These are phyloP conservation scores for Pelargonium fulgidum DNA, from an alignment of 441 rosid species.

Conservation along the genomic window DNA sequence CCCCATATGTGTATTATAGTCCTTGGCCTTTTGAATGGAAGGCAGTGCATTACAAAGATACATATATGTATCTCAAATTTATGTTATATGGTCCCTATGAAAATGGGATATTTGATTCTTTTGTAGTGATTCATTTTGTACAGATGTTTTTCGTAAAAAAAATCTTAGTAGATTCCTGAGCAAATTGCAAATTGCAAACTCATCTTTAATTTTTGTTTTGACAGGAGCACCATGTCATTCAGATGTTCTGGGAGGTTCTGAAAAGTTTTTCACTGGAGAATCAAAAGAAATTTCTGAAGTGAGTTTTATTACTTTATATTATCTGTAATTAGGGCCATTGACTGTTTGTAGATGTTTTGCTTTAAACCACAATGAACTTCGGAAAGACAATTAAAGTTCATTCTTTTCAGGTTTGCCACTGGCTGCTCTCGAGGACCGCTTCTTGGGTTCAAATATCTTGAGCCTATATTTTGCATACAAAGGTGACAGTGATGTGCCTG, in stretches of 20 bases:
- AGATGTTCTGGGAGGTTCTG: slow-evolving; percentile 90
- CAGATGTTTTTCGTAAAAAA: neutral
- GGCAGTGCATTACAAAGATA: too few relatives aligned
- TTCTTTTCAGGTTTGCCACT: slow-evolving; percentile 73
- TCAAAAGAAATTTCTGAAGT: slow-evolving; percentile 91
- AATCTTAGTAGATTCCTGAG: neutral
- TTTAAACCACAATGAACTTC: slow-evolving; percentile 2
- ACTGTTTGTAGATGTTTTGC: slow-evolving; percentile 5
- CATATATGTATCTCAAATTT: too few relatives aligned
- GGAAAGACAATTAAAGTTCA: slow-evolving; percentile 19
- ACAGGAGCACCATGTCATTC: slow-evolving; percentile 93
- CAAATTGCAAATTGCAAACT: slow-evolving; percentile 5
- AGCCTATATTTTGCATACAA: slow-evolving; percentile 93
- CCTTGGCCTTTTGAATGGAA: neutral
- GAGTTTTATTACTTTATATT: slow-evolving; percentile 22
- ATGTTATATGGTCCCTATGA: too few relatives aligned
- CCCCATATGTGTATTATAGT: neutral
- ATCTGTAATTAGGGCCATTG: slow-evolving; percentile 5
- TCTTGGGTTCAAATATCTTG: slow-evolving; percentile 84
- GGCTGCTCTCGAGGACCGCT: slow-evolving; percentile 97
- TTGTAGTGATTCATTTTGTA: neutral
- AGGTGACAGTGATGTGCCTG: slow-evolving; percentile 40
- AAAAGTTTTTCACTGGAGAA: slow-evolving; percentile 77
- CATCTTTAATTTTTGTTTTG: slow-evolving; percentile 7
- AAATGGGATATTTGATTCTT: neutral